Conservation (phyloP, 1,139 yeast species). For the Candida tetrigidarum region DNA sequence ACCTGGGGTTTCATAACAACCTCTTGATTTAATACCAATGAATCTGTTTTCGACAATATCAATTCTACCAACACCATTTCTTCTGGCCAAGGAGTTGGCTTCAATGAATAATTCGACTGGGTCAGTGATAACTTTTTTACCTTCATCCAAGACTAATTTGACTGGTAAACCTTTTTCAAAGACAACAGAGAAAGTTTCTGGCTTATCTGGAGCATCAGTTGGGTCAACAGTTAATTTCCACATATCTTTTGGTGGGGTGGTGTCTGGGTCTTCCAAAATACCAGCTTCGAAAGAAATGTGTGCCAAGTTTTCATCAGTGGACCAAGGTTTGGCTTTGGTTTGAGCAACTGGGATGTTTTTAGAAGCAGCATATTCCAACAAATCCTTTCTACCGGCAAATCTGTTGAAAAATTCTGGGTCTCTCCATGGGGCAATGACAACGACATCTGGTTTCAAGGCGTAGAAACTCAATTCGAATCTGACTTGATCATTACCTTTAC, state of each 20-base stretch:
- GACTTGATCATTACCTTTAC: constrained; percentile 99
- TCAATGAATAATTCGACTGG: constrained; percentile 92
- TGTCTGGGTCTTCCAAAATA: constrained; percentile 96
- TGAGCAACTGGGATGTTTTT: constrained; percentile 95
- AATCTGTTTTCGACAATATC: constrained; percentile 99
- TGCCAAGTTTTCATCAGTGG: constrained; percentile 98
- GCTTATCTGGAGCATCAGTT: constrained; percentile 88
- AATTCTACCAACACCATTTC: constrained; percentile 99
- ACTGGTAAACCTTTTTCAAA: constrained; percentile 89
- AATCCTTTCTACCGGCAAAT: constrained; percentile 97
- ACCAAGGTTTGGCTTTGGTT: constrained; percentile 99
- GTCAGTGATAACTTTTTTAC: constrained; percentile 64
- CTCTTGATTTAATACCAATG: constrained; percentile 98
- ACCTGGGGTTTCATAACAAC: constrained; percentile 99
- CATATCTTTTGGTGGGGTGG: constrained; percentile 99
- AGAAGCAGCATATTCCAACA: constrained; percentile 89
- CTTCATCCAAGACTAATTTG: constrained; percentile 72
- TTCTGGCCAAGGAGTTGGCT: constrained; percentile 95
- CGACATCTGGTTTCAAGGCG: constrained; percentile 96
- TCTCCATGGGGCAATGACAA: constrained; percentile 99
- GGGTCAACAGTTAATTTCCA: constrained; percentile 99
- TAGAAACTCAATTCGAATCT: constrained; percentile 96
- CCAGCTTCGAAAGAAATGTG: constrained; percentile 99
- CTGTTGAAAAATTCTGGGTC: constrained; percentile 92
- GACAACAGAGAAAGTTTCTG: constrained; percentile 84